Percentiles rank a stretch among this genome's conserved stretches.
Evolutionary conservation across 768 basidiomycete genomes (phyloP).

Genomic region (Hortiboletus campestris): DNA sequence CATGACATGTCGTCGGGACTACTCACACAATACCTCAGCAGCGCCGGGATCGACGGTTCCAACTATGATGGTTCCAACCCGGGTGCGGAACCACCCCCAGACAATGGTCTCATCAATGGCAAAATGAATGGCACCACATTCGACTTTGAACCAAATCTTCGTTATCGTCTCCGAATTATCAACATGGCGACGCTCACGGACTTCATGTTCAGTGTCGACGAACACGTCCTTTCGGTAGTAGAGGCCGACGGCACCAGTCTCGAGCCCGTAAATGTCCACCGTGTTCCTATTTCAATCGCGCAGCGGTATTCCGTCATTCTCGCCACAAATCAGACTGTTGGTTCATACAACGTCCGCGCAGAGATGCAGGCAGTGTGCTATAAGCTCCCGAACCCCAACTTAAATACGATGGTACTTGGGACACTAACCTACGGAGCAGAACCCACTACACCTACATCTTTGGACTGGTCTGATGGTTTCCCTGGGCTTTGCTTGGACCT

Average conservation of each 20-base stretch:
- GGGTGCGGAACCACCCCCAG: conserved; percentile 38
- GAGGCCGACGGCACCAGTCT: conserved; percentile 49
- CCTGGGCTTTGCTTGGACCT: conserved; percentile 26
- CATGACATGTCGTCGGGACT: conserved; percentile 30
- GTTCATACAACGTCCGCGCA: conserved; percentile 37
- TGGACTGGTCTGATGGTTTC: conserved; percentile 27
- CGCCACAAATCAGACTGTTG: conserved; percentile 37
- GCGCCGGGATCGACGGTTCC: conserved; percentile 24
- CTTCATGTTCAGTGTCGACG: conserved; percentile 45
- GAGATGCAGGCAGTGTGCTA: conserved; percentile 35
- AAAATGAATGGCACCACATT: conserved; percentile 25
- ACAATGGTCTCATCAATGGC: conserved; percentile 37
- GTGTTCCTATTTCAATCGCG: conserved; percentile 42
- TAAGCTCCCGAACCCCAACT: conserved; percentile 28
- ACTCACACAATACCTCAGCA: conserved; percentile 31
- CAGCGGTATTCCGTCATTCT: conserved; percentile 53
- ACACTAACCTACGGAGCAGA: conserved; percentile 28
- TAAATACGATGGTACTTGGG: conserved; percentile 30
- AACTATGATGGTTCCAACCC: conserved; percentile 32
- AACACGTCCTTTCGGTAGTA: conserved; percentile 44
- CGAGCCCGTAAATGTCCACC: conserved; percentile 37
- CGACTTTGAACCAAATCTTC: conserved; percentile 33
- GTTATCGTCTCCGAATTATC: conserved; percentile 48
- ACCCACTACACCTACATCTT: conserved; percentile 22
- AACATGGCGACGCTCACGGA: conserved; percentile 49